Evolutionary conservation across 148 eudicot species (phyloP).

Genomic region (Vaccinium macrocarpon): DNA sequence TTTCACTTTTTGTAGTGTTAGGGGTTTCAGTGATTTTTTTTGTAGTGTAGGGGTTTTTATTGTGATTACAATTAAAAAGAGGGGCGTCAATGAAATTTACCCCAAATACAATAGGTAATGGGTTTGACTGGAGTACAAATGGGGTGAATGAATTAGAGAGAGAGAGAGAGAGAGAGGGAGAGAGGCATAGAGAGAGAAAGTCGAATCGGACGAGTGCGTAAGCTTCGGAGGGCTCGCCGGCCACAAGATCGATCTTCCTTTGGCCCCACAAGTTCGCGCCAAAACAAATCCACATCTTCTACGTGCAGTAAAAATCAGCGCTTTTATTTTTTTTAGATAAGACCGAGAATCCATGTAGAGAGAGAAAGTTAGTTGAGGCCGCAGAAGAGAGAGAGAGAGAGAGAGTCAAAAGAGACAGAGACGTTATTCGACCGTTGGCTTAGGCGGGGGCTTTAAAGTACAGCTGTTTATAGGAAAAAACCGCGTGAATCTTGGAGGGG

Average conservation of each 20-base stretch:
- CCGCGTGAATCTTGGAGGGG: slow-evolving; percentile 29
- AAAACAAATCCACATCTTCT: slow-evolving; percentile 13
- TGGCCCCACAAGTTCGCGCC: slow-evolving; percentile 20
- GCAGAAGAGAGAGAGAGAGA: background rate
- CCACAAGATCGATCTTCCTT: slow-evolving; percentile 27
- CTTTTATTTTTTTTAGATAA: background rate
- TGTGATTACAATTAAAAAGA: too few relatives aligned
- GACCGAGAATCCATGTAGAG: background rate
- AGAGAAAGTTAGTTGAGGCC: background rate
- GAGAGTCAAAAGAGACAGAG: background rate
- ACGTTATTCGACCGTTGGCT: slow-evolving; percentile 26
- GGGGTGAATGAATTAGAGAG: slow-evolving; percentile 13
- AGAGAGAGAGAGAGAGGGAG: slow-evolving; percentile 6
- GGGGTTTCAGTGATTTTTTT: too few relatives aligned
- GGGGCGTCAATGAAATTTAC: too few relatives aligned
- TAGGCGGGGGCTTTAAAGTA: slow-evolving; percentile 19
- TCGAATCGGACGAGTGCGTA: slow-evolving; percentile 19
- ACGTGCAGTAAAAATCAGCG: slow-evolving; percentile 2
- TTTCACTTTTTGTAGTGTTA: too few relatives aligned
- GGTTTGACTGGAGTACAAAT: slow-evolving; percentile 23
- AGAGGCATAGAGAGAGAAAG: background rate
- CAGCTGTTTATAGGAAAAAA: slow-evolving; percentile 14
- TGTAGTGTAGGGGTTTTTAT: too few relatives aligned
- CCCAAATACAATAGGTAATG: slow-evolving; percentile 6
- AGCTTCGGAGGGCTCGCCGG: slow-evolving; percentile 27